Conservation (phyloP, 257 asterid species). For the Solanum megistacrolobum region DNA sequence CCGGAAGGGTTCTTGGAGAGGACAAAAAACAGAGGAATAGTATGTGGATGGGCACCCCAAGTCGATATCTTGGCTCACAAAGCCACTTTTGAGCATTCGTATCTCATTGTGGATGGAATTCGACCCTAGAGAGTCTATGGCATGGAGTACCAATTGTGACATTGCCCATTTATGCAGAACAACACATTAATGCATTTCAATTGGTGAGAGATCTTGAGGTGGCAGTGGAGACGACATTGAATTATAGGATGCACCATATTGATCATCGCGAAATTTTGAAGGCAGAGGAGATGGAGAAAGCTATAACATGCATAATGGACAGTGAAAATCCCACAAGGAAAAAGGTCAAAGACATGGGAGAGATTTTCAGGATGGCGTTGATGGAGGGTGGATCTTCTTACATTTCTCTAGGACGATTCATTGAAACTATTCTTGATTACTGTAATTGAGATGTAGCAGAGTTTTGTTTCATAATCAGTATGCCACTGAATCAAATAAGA, state of each 20-base stretch:
- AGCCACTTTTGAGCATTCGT: background rate
- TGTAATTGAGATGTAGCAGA: too few species aligned
- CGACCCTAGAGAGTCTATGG: background rate
- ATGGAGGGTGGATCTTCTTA: constrained; percentile 4
- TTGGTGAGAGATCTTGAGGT: background rate
- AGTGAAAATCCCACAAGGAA: background rate
- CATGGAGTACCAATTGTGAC: constrained; percentile 2
- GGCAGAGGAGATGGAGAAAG: background rate
- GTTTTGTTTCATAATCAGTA: too few species aligned
- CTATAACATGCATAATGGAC: background rate
- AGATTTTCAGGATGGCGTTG: background rate
- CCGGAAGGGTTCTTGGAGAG: background rate
- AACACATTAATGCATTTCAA: background rate
- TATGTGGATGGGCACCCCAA: background rate
- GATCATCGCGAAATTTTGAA: background rate
- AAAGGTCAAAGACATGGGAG: background rate
- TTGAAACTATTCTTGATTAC: background rate
- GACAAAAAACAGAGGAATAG: background rate
- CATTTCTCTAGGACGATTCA: background rate
- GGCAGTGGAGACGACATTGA: background rate
- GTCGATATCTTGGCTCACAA: background rate
- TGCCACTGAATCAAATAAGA: too few species aligned
- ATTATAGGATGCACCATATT: background rate
- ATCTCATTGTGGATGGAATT: constrained; percentile 2
- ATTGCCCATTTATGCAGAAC: constrained; percentile 1